Conservation (phyloP, 805 yeast species). For the Kluyveromyces aestuarii region DNA sequence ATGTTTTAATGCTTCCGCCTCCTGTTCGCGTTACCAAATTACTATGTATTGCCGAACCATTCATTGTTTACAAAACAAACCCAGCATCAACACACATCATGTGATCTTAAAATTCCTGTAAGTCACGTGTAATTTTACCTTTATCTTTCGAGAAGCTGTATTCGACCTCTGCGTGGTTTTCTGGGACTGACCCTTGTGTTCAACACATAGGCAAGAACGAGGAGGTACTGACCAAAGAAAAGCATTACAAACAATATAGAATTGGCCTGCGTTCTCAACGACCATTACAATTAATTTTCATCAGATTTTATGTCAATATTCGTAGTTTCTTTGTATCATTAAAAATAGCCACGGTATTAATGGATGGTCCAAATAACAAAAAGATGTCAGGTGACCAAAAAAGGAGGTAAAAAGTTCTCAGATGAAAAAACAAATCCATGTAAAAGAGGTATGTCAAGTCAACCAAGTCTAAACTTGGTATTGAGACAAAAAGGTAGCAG, state of each 20-base stretch:
- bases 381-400: neutral
- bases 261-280: no score
- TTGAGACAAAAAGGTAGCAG: neutral
- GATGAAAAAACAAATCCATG: neutral
- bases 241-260: no score
- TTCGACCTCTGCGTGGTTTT: no score
- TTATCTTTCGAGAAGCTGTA: no score
- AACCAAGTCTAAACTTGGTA: neutral
- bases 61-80: neutral
- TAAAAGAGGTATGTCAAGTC: neutral
- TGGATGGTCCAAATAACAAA: neutral
- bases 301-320: no score
- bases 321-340: no score
- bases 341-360: no score
- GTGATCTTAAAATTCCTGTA: neutral
- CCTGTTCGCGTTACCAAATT: neutral
- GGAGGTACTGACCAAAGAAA: no score
- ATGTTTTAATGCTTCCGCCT: neutral
- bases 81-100: neutral
- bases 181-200: no score
- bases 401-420: constrained; percentile 1
- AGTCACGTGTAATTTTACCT: neutral
- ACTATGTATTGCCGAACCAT: neutral
- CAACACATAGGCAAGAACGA: no score
- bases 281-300: no score